A percentile compares a stretch with the other conserved stretches of the same genome.
Evolutionary conservation across 2,329 filamentous ascomycete species (phyloP).

Genomic region (Xylaria sp.): DNA sequence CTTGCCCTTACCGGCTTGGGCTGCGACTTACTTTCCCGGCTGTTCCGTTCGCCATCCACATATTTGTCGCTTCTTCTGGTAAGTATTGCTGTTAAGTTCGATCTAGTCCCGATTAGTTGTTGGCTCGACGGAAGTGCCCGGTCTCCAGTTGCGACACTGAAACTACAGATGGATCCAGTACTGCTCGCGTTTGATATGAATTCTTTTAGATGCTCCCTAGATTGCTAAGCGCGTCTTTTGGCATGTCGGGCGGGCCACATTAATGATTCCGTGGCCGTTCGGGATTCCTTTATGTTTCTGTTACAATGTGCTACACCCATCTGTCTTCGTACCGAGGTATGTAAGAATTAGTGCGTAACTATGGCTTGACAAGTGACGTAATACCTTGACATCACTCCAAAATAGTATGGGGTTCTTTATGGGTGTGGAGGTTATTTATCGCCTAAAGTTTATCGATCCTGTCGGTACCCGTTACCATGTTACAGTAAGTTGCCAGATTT

Average conservation of each 20-base stretch:
- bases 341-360: not conserved
- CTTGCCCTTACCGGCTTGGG: too few relatives aligned
- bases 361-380: slow-evolving; percentile 8
- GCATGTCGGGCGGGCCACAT: not conserved
- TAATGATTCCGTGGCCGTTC: not conserved
- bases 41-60: too few relatives aligned
- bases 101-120: not conserved
- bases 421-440: not conserved
- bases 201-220: not conserved
- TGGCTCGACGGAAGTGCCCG: not conserved
- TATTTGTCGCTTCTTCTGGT: too few relatives aligned
- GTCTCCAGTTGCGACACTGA: not conserved
- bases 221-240: not conserved
- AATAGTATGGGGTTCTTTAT: not conserved
- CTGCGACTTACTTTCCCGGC: too few relatives aligned
- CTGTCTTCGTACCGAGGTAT: not conserved
- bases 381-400: not conserved
- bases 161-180: not conserved
- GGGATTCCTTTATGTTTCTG: not conserved
- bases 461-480: not conserved
- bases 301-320: not conserved
- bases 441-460: not conserved
- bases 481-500: not conserved
- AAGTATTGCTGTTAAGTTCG: too few relatives aligned
- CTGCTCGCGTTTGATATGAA: not conserved